Conservation (phyloP, 768 basidiomycete genomes). For the Collybiopsis confluens region DNA sequence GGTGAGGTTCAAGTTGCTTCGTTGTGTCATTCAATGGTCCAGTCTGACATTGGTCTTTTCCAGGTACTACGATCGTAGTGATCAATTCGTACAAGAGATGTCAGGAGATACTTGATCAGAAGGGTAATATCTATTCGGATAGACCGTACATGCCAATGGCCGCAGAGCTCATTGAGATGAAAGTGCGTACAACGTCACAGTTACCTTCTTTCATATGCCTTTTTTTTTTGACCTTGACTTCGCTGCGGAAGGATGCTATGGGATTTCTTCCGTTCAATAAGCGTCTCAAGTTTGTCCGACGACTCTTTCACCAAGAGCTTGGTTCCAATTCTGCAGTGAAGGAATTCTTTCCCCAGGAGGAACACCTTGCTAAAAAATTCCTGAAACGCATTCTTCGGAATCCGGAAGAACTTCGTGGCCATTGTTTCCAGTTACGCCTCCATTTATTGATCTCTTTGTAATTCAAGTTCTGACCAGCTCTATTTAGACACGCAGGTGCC, state of each 20-base stretch:
- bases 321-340: slow-evolving; percentile 29
- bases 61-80: slow-evolving; percentile 16
- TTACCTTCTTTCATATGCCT: neutral
- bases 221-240: too few relatives aligned
- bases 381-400: slow-evolving; percentile 28
- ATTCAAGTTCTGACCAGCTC: neutral
- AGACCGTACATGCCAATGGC: slow-evolving; percentile 34
- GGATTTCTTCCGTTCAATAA: slow-evolving; percentile 35
- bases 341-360: slow-evolving; percentile 25
- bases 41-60: neutral
- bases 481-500: slow-evolving; percentile 10
- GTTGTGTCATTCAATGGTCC: neutral
- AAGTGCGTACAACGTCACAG: neutral
- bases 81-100: slow-evolving; percentile 17
- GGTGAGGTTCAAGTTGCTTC: slow-evolving; percentile 1
- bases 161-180: slow-evolving; percentile 15
- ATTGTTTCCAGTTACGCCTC: slow-evolving; percentile 29
- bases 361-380: slow-evolving; percentile 30
- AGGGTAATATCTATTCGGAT: slow-evolving; percentile 31
- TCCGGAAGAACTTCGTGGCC: slow-evolving; percentile 25
- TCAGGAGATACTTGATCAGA: slow-evolving; percentile 19
- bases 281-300: slow-evolving; percentile 31
- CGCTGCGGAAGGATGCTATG: slow-evolving; percentile 26
- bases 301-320: slow-evolving; percentile 32
- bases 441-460: neutral